phyloP scores from a whole-genome alignment of 164 flowering plant species.

The Santalum album region DNA sequence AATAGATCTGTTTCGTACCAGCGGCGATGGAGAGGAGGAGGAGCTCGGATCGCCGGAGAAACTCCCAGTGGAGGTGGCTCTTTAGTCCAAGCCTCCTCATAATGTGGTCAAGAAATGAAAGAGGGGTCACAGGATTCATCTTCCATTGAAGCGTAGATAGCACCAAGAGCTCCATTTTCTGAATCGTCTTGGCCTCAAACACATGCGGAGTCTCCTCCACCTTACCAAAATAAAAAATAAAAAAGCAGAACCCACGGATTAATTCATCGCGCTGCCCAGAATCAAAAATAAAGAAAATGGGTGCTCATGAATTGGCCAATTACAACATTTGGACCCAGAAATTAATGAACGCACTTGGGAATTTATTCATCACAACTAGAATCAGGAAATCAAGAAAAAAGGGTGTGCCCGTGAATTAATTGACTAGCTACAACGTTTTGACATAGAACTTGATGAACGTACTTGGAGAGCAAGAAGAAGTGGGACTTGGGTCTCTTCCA shows the following conservation, averaged over 20 bases:
- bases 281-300: too few species aligned
- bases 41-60: conserved; percentile 31
- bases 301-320: too few species aligned
- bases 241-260: too few species aligned
- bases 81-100: conserved; percentile 43
- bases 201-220: conserved; percentile 35
- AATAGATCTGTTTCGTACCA: conserved; percentile 35
- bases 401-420: background rate
- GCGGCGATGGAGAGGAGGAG: conserved; percentile 36
- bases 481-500: conserved; percentile 60
- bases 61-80: conserved; percentile 35
- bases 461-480: conserved; percentile 60
- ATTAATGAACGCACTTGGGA: too few species aligned
- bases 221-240: too few species aligned
- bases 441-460: conserved; percentile 13
- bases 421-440: too few species aligned
- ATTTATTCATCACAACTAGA: too few species aligned
- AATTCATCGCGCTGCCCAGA: background rate
- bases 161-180: conserved; percentile 72
- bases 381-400: background rate
- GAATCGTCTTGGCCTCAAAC: conserved; percentile 52
- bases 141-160: conserved; percentile 59
- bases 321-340: too few species aligned
- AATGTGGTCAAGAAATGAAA: conserved; percentile 53
- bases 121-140: conserved; percentile 66